Conservation (phyloP, 163 green algal genomes). For the Chlorella variabilis region DNA sequence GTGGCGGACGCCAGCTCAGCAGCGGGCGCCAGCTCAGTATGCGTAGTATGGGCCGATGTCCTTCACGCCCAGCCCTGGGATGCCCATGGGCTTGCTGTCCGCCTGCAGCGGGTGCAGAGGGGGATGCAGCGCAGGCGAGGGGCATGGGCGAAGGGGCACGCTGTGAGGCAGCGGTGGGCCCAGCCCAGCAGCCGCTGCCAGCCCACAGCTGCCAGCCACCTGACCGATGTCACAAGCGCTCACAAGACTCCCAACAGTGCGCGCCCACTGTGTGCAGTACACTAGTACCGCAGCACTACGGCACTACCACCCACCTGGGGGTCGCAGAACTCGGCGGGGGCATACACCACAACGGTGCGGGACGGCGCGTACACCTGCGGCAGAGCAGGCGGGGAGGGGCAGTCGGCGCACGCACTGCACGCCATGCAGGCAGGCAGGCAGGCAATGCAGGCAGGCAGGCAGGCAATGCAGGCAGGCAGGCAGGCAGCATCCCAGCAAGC, state of each 20-base stretch:
- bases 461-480: too few species aligned
- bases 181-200: too few species aligned
- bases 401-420: neutral
- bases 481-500: too few species aligned
- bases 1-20: neutral
- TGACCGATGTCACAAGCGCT: too few species aligned
- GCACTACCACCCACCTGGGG: slow-evolving; percentile 46
- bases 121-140: neutral
- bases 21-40: slow-evolving; percentile 15
- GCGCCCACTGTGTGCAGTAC: too few species aligned
- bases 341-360: slow-evolving; percentile 91
- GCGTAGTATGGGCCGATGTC: slow-evolving; percentile 80
- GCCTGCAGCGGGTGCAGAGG: slow-evolving; percentile 55
- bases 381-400: neutral
- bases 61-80: slow-evolving; percentile 91
- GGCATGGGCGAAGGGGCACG: too few species aligned
- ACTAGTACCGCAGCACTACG: neutral
- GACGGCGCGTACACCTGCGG: slow-evolving; percentile 86
- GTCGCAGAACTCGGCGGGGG: slow-evolving; percentile 80
- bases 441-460: too few species aligned
- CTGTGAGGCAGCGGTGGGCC: too few species aligned
- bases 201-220: too few species aligned
- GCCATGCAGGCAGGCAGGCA: neutral
- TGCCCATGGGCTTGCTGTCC: slow-evolving; percentile 72
- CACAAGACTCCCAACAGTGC: too few species aligned